phyloP scores from a whole-genome alignment of 208 protist genomes.

The Vickermania spadyakhi region DNA sequence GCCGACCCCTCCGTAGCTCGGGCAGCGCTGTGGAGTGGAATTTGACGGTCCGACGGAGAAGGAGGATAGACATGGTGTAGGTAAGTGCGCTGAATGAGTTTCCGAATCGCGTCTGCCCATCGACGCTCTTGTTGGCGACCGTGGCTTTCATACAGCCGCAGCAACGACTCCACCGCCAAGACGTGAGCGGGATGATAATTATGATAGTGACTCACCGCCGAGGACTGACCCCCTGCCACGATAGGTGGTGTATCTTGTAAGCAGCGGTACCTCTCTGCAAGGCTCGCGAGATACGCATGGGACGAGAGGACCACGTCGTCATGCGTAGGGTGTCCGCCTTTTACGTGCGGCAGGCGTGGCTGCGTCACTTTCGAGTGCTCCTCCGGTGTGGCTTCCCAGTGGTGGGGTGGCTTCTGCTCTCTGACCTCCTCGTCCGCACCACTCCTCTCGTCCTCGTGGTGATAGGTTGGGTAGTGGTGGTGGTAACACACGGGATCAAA shows the following conservation, averaged over 20 bases:
- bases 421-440: neutral
- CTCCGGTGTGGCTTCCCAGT: neutral
- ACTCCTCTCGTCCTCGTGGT: neutral
- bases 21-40: too few species aligned
- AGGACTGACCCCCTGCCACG: slow-evolving; percentile 3
- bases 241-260: neutral
- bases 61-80: too few species aligned
- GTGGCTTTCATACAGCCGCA: slow-evolving; percentile 23
- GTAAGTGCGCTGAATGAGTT: neutral
- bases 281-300: neutral
- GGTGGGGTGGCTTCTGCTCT: neutral
- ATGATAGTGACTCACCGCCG: slow-evolving; percentile 8
- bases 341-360: too few species aligned
- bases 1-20: neutral
- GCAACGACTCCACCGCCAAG: slow-evolving; percentile 18
- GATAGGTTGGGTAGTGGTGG: neutral
- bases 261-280: neutral
- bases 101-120: slow-evolving; percentile 5
- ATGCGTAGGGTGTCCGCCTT: too few species aligned
- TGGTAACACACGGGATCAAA: neutral
- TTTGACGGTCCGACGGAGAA: too few species aligned
- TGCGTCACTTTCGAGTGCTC: too few species aligned
- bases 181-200: slow-evolving; percentile 41
- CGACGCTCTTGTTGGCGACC: slow-evolving; percentile 25
- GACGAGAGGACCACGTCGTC: too few species aligned